These are phyloP conservation scores for Pilatotrama ljubarskyi DNA, from an alignment of 768 basidiomycete genomes.

Conservation along the genomic window DNA sequence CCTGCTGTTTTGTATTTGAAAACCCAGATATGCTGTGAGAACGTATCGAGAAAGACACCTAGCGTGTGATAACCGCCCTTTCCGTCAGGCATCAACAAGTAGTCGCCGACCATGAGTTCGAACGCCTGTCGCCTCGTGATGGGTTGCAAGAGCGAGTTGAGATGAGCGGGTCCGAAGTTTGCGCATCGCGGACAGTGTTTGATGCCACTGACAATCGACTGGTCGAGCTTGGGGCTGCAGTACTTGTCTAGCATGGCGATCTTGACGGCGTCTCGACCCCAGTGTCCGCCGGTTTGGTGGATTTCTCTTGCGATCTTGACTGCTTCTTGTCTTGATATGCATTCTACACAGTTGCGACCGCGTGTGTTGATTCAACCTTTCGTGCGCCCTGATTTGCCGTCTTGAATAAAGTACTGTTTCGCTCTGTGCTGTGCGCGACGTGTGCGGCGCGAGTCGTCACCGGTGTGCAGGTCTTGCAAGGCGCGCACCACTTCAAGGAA, in stretches of 20 bases:
- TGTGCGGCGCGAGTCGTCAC: neutral
- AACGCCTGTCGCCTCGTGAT: conserved; percentile 40
- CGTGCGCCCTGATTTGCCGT: conserved; percentile 28
- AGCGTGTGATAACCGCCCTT: conserved; percentile 35
- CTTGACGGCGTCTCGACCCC: conserved; percentile 37
- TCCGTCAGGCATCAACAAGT: conserved; percentile 36
- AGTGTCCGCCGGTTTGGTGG: conserved; percentile 32
- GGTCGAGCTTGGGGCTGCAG: conserved; percentile 31
- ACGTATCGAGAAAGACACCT: conserved; percentile 33
- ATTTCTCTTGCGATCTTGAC: conserved; percentile 10
- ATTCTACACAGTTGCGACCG: conserved; percentile 8
- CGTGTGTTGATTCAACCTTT: conserved; percentile 16
- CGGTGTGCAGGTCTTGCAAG: neutral
- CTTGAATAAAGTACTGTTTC: conserved; percentile 5
- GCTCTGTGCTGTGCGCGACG: conserved; percentile 2
- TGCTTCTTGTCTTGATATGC: neutral
- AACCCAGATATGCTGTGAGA: conserved; percentile 27
- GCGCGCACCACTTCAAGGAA: conserved; percentile 16
- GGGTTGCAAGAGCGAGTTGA: conserved; percentile 38
- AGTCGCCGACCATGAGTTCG: conserved; percentile 39
- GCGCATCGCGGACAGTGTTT: conserved; percentile 31
- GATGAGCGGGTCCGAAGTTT: conserved; percentile 33
- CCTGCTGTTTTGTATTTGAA: conserved; percentile 31
- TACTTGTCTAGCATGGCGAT: conserved; percentile 29
- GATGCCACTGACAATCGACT: conserved; percentile 19